Percentiles rank a stretch among this genome's conserved stretches.
phyloP scores from a whole-genome alignment of 192 early-diverging fungal species.

The Diversispora eburnea region DNA sequence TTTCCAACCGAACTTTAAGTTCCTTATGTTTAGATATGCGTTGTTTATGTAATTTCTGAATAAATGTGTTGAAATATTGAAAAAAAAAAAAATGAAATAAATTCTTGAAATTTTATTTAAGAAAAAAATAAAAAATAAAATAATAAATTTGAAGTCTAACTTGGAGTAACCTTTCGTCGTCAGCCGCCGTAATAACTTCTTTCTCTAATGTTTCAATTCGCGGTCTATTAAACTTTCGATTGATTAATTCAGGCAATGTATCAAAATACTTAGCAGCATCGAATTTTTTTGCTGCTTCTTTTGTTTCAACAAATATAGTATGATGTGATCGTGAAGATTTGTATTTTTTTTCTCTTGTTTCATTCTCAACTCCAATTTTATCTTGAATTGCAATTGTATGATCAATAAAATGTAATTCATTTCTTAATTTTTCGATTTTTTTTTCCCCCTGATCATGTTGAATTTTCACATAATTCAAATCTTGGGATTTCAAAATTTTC shows the following conservation, averaged over 20 bases:
- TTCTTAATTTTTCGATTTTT: constrained; percentile 76
- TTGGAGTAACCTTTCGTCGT: constrained; percentile 29
- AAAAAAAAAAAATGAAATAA: neutral
- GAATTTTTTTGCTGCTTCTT: constrained; percentile 69
- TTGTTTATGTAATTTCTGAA: constrained; percentile 48
- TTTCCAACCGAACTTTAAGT: constrained; percentile 64
- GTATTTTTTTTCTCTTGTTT: constrained; percentile 32
- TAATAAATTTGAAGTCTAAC: neutral
- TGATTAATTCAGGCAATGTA: constrained; percentile 74
- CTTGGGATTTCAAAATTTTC: constrained; percentile 88
- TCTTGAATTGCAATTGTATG: constrained; percentile 32
- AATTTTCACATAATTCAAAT: constrained; percentile 81
- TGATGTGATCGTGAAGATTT: constrained; percentile 51
- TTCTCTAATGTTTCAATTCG: constrained; percentile 54
- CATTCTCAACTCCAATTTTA: constrained; percentile 38
- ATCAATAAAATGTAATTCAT: constrained; percentile 64
- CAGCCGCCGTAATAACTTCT: constrained; percentile 35
- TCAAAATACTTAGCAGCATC: constrained; percentile 79
- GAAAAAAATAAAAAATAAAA: neutral
- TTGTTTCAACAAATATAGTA: constrained; percentile 75
- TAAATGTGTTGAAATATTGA: constrained; percentile 16
- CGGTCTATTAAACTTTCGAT: constrained; percentile 80
- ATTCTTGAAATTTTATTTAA: neutral
- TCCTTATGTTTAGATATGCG: constrained; percentile 60
- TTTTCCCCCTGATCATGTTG: constrained; percentile 74